Base-by-base conservation (phyloP, 2,329 filamentous ascomycete species). In the Colletotrichum sp. region DNA sequence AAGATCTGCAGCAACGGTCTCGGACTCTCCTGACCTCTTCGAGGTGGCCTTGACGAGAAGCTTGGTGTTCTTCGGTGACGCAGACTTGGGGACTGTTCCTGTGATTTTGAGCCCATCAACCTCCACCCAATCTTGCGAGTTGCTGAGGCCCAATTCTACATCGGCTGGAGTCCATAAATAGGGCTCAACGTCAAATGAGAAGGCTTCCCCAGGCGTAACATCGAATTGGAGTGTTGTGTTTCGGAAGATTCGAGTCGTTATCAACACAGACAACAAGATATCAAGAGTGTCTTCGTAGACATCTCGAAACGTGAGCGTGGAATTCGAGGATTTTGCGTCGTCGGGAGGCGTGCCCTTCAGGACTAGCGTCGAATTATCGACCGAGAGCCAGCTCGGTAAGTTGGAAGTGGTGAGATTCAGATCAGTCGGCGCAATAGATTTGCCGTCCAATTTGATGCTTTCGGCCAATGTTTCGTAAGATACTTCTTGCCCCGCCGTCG, bases 381-480 rank as follows among this genome's bases (percentile, higher is more conserved):
- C 90, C 0, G 85, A 85, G 30, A 97, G 83, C 96, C 96, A 98
- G 5, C 85, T 80, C 0, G 95, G 95, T 15, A 92, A 82, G 30
- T 89, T 84, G 1, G 89, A 77, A 0, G 84, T 87, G 1, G 88
- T 86, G 8, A 92, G 87, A 1, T 87, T 87, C 36, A 96, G 79
- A 34, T 92, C 88, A 0, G 85, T 84, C 5, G 86, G 82, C 6
- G 83, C 82, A 4, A 92, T 84, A 2, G 86, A 81, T 52, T 87
- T 82, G 8, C 89, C 89, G 81, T 95, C 93, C 13, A 95, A 81
- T 58, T 86, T 88, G 58, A 96, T 85, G 8, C 84, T 85, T 3
- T 85, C 81, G 10, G 82, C 80, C 16, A 95, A 85, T 4, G 85
- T 86, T 2, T 85, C 84, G 78, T 92, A 94, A 8, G 82, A 83